Conservation (phyloP, 371 early-diverging fungal species). For the Rhizomucor miehei region DNA sequence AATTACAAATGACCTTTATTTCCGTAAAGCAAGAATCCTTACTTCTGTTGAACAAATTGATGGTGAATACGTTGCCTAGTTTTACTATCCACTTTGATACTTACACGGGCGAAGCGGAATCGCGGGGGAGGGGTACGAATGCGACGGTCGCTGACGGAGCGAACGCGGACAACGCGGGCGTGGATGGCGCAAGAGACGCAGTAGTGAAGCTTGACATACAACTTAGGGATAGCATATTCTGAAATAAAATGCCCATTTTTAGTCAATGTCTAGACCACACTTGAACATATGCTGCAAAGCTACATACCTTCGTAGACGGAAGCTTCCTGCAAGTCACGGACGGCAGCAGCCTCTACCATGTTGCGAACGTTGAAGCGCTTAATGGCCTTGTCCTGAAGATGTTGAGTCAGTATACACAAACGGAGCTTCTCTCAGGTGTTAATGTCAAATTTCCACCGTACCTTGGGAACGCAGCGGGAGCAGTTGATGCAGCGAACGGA, state of each 20-base stretch:
- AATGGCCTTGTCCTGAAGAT: constrained; percentile 93
- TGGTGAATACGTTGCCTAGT: too few species aligned
- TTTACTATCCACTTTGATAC: not conserved
- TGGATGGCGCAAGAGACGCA: constrained; percentile 99
- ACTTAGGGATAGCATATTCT: constrained; percentile 95
- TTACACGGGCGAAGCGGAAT: constrained; percentile 70
- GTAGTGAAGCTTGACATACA: constrained; percentile 96
- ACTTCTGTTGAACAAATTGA: too few species aligned
- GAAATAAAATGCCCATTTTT: not conserved
- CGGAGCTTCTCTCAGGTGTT: not conserved
- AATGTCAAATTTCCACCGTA: constrained; percentile 15
- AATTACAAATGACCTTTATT: too few species aligned
- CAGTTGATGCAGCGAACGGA: constrained; percentile 98
- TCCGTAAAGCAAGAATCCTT: too few species aligned
- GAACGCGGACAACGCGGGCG: constrained; percentile 93
- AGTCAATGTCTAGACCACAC: too few species aligned
- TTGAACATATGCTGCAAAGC: not conserved
- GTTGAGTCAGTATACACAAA: not conserved
- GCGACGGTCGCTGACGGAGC: constrained; percentile 85
- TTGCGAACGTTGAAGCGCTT: constrained; percentile 96
- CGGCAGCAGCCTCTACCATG: constrained; percentile 97
- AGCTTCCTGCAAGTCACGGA: constrained; percentile 93
- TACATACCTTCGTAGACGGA: constrained; percentile 82
- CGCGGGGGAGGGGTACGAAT: constrained; percentile 90
- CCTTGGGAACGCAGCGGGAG: constrained; percentile 93